Percentiles rank a stretch among this genome's conserved stretches.
Evolutionary conservation across 208 protist species (phyloP).

Genomic region (Vickermania ingenoplastis): DNA sequence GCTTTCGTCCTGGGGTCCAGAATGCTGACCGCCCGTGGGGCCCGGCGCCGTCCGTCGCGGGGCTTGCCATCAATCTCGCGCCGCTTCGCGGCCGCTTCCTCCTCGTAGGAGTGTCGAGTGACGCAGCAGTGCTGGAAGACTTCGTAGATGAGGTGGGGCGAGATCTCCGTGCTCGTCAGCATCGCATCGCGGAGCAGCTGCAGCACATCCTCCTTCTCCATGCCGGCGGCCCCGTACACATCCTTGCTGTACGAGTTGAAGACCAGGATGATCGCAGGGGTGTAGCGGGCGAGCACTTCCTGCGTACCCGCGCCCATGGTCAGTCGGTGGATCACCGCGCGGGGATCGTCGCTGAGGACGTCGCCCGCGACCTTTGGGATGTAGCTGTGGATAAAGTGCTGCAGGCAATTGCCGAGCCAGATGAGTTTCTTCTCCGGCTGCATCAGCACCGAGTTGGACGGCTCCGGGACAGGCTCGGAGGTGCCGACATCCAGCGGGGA

Average conservation of each 20-base stretch:
- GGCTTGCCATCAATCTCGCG: conserved; percentile 49
- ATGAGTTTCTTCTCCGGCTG: conserved; percentile 2
- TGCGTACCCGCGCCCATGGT: conserved; percentile 42
- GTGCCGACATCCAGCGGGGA: neutral
- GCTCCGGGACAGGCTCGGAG: neutral
- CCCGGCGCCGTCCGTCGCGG: conserved; percentile 21
- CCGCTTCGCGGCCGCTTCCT: conserved; percentile 29
- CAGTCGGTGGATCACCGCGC: conserved; percentile 29
- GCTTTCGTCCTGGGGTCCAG: conserved; percentile 19
- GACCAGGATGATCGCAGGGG: conserved; percentile 46
- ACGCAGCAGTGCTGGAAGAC: conserved; percentile 70
- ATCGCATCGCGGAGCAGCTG: conserved; percentile 75
- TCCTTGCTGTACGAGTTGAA: conserved; percentile 75
- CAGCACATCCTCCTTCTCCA: conserved; percentile 66
- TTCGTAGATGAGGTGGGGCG: conserved; percentile 71
- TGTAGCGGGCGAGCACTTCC: conserved; percentile 34
- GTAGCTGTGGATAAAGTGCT: conserved; percentile 6
- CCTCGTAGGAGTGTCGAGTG: conserved; percentile 32
- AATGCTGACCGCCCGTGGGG: conserved; percentile 43
- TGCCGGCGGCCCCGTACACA: conserved; percentile 43
- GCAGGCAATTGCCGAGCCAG: conserved; percentile 45
- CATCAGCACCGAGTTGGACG: neutral
- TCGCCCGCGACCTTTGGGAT: neutral
- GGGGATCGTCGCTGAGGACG: conserved; percentile 12
- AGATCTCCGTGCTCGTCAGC: conserved; percentile 84